Evolutionary conservation across 306 rosid genomes (phyloP).

Genomic region (Cucumis sativus): Cucumber_9930_V3 NC_026658.2:24666501-24667000

Average conservation of each 20-base stretch:
- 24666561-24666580: conserved; percentile 27
- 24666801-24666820: conserved; percentile 51
- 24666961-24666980: conserved; percentile 69
- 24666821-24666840: conserved; percentile 45
- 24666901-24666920: conserved; percentile 28
- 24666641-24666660: conserved; percentile 42
- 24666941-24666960: conserved; percentile 52
- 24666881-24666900: conserved; percentile 29
- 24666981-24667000: conserved; percentile 48
- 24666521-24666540: conserved; percentile 61
- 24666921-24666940: conserved; percentile 47
- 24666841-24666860: conserved; percentile 42
- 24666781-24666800: conserved; percentile 40
- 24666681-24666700: conserved; percentile 26
- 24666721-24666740: conserved; percentile 28
- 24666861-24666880: conserved; percentile 22
- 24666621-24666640: conserved; percentile 61
- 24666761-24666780: conserved; percentile 48
- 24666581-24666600: conserved; percentile 16
- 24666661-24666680: conserved; percentile 36
- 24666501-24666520: conserved; percentile 30
- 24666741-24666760: conserved; percentile 31
- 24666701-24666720: conserved; percentile 23
- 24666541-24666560: conserved; percentile 60
- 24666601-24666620: conserved; percentile 34